Conservation (phyloP, 2,329 filamentous ascomycete genomes). For the Epichloe brachyelytri region DNA sequence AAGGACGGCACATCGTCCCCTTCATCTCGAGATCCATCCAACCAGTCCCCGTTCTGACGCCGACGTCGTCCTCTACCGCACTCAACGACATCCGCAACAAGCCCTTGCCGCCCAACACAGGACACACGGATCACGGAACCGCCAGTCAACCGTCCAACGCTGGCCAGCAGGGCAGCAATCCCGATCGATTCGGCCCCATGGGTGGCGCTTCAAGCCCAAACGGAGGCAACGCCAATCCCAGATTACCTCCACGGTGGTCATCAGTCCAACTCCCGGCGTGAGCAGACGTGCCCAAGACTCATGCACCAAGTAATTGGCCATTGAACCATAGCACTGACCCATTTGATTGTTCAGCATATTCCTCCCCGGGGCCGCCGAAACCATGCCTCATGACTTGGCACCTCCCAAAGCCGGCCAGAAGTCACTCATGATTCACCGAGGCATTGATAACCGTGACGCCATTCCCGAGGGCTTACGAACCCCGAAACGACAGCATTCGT, state of each 20-base stretch:
- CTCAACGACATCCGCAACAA: conserved; percentile 80
- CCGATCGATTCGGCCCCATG: conserved; percentile 29
- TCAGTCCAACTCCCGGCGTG: conserved; percentile 88
- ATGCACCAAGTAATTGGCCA: background rate
- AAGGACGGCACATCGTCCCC: conserved; percentile 74
- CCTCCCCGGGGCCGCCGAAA: conserved; percentile 90
- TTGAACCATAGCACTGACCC: background rate
- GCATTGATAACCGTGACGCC: conserved; percentile 77
- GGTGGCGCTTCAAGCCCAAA: conserved; percentile 24
- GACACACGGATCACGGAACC: conserved; percentile 27
- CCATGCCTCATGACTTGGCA: conserved; percentile 93
- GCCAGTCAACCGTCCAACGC: conserved; percentile 28
- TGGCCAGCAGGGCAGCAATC: conserved; percentile 22
- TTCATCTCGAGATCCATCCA: conserved; percentile 40
- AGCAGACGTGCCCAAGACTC: conserved; percentile 19
- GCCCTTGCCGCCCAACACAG: conserved; percentile 48
- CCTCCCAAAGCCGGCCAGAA: conserved; percentile 88
- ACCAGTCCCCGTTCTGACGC: conserved; percentile 56
- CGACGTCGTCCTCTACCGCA: conserved; percentile 79
- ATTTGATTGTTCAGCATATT: conserved; percentile 46
- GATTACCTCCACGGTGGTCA: conserved; percentile 72
- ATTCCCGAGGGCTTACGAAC: conserved; percentile 90
- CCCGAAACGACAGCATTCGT: conserved; percentile 93
- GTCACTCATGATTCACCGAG: conserved; percentile 72
- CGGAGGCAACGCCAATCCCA: conserved; percentile 19